Conservation (phyloP, 345 rosid genomes). For the Melaleuca quinquenervia region DNA sequence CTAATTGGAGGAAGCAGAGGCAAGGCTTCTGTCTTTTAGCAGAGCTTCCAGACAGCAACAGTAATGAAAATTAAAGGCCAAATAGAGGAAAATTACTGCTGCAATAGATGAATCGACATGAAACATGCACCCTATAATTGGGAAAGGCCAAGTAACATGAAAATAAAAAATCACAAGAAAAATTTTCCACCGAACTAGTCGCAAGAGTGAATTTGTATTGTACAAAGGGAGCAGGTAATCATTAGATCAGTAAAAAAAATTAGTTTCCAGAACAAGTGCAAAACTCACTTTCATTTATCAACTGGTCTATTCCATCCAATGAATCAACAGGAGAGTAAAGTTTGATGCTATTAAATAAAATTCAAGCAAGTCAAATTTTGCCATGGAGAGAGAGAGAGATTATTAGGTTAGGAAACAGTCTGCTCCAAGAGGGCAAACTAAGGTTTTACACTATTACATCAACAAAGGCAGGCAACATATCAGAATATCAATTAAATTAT, state of each 20-base stretch:
- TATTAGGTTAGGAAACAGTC: not conserved
- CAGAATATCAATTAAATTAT: not conserved
- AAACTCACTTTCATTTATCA: not conserved
- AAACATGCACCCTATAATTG: not conserved
- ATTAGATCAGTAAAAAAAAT: not conserved
- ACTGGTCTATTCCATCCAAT: not conserved
- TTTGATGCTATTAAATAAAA: too few species aligned
- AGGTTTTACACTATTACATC: not conserved
- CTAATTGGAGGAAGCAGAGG: slow-evolving; percentile 7
- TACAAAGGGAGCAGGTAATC: not conserved
- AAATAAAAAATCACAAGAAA: not conserved
- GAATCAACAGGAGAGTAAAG: too few species aligned
- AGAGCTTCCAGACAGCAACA: slow-evolving; percentile 26
- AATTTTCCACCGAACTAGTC: not conserved
- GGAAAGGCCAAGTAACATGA: not conserved
- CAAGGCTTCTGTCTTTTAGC: slow-evolving; percentile 22
- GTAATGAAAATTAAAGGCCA: slow-evolving; percentile 29
- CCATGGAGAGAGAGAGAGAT: not conserved
- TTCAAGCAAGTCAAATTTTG: not conserved
- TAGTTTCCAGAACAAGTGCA: not conserved
- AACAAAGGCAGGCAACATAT: not conserved
- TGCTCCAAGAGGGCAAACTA: not conserved
- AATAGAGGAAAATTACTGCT: not conserved
- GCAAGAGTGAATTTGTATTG: not conserved
- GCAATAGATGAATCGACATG: not conserved